These are phyloP conservation scores for Apocynum venetum DNA, from an alignment of 257 asterid species.

Conservation along the genomic window DNA sequence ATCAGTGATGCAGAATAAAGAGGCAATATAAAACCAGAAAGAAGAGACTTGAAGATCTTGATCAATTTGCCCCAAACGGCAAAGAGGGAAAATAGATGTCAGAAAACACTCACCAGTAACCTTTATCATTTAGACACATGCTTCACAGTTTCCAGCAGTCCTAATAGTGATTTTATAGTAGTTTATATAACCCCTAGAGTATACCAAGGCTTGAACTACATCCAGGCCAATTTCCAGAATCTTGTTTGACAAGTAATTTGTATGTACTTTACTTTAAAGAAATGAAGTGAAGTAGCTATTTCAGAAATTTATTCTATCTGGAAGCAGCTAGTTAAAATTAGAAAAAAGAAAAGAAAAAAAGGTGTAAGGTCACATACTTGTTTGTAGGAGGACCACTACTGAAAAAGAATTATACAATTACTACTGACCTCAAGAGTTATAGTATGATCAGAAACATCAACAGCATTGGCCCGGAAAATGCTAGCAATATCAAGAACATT, in stretches of 20 bases:
- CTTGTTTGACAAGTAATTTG: not conserved
- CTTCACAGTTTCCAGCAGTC: not conserved
- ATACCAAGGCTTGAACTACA: not conserved
- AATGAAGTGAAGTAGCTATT: not conserved
- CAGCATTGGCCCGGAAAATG: slow-evolving; percentile 95
- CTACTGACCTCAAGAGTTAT: slow-evolving; percentile 80
- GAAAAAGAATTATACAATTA: not conserved
- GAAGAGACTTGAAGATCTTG: not conserved
- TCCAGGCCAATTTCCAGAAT: not conserved
- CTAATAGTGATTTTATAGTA: too few relatives aligned
- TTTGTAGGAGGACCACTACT: not conserved
- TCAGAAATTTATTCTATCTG: not conserved
- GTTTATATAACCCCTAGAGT: not conserved
- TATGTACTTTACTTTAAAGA: not conserved
- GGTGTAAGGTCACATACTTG: not conserved
- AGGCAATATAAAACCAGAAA: not conserved
- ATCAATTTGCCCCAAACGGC: not conserved
- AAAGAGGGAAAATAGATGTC: not conserved
- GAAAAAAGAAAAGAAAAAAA: too few relatives aligned
- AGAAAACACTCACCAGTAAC: not conserved
- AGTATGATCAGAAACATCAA: slow-evolving; percentile 97
- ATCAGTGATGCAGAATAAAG: not conserved
- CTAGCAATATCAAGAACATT: slow-evolving; percentile 96
- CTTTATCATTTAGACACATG: not conserved
- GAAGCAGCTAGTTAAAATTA: not conserved